Evolutionary conservation across 2,329 filamentous ascomycete genomes (phyloP).

Genomic region (Epichloe aotearoae): DNA sequence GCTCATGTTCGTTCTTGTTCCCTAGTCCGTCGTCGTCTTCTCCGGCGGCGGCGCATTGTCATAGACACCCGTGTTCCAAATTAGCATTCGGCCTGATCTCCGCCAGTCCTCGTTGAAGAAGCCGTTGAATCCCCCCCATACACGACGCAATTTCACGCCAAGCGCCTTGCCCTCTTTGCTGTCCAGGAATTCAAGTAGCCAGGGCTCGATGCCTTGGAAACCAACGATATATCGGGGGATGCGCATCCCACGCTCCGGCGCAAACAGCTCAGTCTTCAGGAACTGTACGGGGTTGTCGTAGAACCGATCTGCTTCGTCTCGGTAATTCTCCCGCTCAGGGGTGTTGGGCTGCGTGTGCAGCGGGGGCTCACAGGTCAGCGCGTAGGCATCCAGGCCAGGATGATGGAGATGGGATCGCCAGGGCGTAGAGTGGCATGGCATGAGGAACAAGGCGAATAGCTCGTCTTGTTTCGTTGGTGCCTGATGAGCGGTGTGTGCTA

Average conservation of each 20-base stretch:
- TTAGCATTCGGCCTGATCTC: slow-evolving; percentile 40
- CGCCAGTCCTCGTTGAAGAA: slow-evolving; percentile 50
- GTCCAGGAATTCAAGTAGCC: slow-evolving; percentile 31
- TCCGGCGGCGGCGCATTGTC: not conserved
- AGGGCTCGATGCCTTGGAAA: slow-evolving; percentile 43
- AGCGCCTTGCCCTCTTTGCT: slow-evolving; percentile 25
- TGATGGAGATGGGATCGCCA: slow-evolving; percentile 84
- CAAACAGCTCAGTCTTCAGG: slow-evolving; percentile 39
- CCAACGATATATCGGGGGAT: slow-evolving; percentile 46
- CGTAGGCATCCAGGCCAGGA: slow-evolving; percentile 63
- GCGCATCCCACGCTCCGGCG: slow-evolving; percentile 6
- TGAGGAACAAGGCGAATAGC: slow-evolving; percentile 67
- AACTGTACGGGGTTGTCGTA: slow-evolving; percentile 54
- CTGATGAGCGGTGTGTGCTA: slow-evolving; percentile 10
- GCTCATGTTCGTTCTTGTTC: too few relatives aligned
- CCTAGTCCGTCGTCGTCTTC: too few relatives aligned
- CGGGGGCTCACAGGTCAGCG: slow-evolving; percentile 82
- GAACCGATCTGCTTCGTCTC: slow-evolving; percentile 86
- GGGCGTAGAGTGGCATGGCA: slow-evolving; percentile 91
- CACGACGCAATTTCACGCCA: slow-evolving; percentile 30
- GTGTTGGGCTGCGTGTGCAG: slow-evolving; percentile 48
- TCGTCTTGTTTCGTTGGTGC: slow-evolving; percentile 22
- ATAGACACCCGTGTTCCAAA: slow-evolving; percentile 41
- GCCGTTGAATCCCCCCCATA: slow-evolving; percentile 49
- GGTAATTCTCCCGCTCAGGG: slow-evolving; percentile 51